Base-by-base conservation (phyloP, 305 asterid species). In the Ajuga reptans region DNA sequence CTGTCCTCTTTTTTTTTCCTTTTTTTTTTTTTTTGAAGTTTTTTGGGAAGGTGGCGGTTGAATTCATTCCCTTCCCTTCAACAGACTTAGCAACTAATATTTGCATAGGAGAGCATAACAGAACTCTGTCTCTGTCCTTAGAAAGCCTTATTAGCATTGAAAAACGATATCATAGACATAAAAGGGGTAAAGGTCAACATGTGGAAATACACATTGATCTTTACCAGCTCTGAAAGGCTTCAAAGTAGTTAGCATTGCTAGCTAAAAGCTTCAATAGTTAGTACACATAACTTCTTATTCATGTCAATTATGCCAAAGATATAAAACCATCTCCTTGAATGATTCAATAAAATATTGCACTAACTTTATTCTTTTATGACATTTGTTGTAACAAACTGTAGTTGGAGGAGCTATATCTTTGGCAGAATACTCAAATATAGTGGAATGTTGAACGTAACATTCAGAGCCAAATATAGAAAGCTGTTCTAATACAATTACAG, bases 401-500 rank as follows among this genome's bases (percentile, higher is more conserved):
- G n/a, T 45, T 46, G 6, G 17, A 29, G 7, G 37, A 76, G 57
- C 49, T 29, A n/a, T 9, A 57, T 11, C 17, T 31, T 63, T 15
- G 17, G 58, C 52, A 42, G 6, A 64, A 12, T 34, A 47, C 11
- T 37, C 27, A 46, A 57, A 54, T 43, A 37, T 41, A 12, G 9
- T 16, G 10, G 14, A 57, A 64, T 39, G 37, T n/a, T 18, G 5
- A 8, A 24, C n/a, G 62, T 33, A 34, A 15, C 58, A 55, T 37
- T 29, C 34, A 71, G 29, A 37, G 58, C 9, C 14, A 12, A 29
- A 3, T 17, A 15, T 18, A 42, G 52, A 9, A 47, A 63, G 34
- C 16, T 21, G 27, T 31, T 72, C 34, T 14, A 42, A 70, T 4
- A 71, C 60, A 36, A n/a, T n/a, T 54, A 39, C 77, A 75, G 42